Evolutionary conservation across 352 stramenopile genomes (phyloP), one percentile per base, ranked within the genome.

Genomic region (Phytophthora crassamura): DNA sequence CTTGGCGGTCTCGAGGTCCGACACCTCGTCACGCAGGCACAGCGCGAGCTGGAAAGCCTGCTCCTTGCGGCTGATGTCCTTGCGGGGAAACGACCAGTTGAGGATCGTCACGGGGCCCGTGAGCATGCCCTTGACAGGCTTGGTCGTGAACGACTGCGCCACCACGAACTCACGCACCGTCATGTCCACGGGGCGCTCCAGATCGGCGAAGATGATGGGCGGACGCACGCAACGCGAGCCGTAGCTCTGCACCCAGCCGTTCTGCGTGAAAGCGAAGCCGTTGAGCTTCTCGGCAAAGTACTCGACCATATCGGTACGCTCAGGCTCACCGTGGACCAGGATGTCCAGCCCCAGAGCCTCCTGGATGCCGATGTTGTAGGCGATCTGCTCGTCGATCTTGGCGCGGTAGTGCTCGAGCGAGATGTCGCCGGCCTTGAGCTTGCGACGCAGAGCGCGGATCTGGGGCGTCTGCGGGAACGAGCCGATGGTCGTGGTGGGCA

Each of bases 301-400:
- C 81, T 98, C 91, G 2, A 98, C 94, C 94, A 98, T 98, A 77
- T 98, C 94, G 4, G 90, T 98, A 65, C 92, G 89, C 72, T 98
- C 94, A 4, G 91, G 79, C 64, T 98, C 94, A 52, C 94, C 94
- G 69, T 98, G 94, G 32, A 98, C 94, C 2, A 98, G 67, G 62
- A 98, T 97, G 75, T 98, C 94, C 4, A 98, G 72, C 32, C 91
- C 94, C 5, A 98, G 65, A 4, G 82, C 88, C 74, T 98, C 92
- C 75, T 98, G 92, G 42, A 97, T 77, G 64, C 86, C 88, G 43
- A 98, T 97, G 69, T 90, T 90, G 74, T 89, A 96, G 7, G 87
- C 88, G 54, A 98, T 98, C 70, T 98, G 87, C 70, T 94, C 78
- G 74, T 97, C 90, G 34, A 98, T 98, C 58, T 89, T 82, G n/a